phyloP scores from a whole-genome alignment of 2,329 filamentous ascomycete species.

The Phialocephala subalpina region DNA sequence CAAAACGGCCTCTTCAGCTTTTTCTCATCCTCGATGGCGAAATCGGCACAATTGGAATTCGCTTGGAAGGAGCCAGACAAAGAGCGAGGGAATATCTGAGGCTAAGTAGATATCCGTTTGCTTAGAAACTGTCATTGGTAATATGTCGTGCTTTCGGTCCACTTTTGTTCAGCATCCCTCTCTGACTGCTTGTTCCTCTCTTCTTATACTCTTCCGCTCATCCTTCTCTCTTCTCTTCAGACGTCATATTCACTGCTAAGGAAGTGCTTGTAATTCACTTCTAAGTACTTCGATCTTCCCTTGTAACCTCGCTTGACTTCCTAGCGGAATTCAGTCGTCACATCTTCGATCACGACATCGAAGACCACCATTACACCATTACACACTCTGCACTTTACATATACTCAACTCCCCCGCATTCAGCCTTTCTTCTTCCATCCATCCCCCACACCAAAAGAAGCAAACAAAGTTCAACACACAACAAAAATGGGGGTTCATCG shows the following conservation, averaged over 20 bases:
- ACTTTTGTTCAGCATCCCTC: not conserved
- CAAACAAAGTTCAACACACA: conserved; percentile 7
- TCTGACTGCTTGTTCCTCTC: not conserved
- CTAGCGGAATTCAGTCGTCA: not conserved
- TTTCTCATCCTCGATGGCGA: conserved; percentile 2
- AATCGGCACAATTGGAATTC: conserved; percentile 3
- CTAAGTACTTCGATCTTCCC: not conserved
- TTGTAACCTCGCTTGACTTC: conserved; percentile 1
- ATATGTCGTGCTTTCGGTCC: conserved; percentile 18
- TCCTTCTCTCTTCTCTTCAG: not conserved
- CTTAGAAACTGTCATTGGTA: conserved; percentile 19
- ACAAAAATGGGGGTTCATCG: conserved; percentile 38
- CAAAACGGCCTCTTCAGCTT: not conserved
- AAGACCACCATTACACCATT: conserved; percentile 24
- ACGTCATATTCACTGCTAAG: conserved; percentile 12
- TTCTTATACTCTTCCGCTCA: conserved; percentile 9
- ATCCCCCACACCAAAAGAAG: conserved; percentile 3
- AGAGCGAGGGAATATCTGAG: not conserved
- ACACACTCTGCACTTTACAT: conserved; percentile 5
- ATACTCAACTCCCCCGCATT: conserved; percentile 20
- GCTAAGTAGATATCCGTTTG: not conserved
- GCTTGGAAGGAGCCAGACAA: conserved; percentile 4
- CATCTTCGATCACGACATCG: conserved; percentile 25
- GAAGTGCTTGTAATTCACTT: conserved; percentile 3
- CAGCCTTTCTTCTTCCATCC: not conserved